A percentile compares a stretch with the other conserved stretches of the same genome.
phyloP scores from a whole-genome alignment of 208 protist species.

The Wallacemonas sp. region DNA sequence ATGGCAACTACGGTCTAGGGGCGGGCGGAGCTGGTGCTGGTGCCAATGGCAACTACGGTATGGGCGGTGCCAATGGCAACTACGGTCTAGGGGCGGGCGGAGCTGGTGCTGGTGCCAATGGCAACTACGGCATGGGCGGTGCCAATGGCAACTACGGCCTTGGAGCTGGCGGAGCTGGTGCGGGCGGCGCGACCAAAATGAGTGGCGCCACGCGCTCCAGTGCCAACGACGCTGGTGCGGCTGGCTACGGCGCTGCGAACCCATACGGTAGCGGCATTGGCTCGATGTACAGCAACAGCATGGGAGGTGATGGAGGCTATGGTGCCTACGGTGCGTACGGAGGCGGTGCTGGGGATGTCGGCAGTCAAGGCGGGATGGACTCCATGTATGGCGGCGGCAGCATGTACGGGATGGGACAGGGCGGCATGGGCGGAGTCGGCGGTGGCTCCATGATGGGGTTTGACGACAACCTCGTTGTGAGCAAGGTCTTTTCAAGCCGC shows the following conservation, averaged over 20 bases:
- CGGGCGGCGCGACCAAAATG: conserved; percentile 19
- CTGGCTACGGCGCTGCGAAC: conserved; percentile 3
- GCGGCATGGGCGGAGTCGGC: conserved; percentile 18
- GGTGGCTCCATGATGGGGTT: conserved; percentile 35
- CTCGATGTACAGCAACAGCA: conserved; percentile 18
- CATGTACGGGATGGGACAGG: conserved; percentile 41
- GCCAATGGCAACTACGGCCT: neutral
- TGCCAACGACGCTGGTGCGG: conserved; percentile 11
- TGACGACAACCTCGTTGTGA: conserved; percentile 52
- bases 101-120: neutral
- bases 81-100: neutral
- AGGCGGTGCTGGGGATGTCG: neutral
- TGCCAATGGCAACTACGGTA: neutral
- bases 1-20: neutral
- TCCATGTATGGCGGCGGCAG: conserved; percentile 45
- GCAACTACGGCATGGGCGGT: neutral
- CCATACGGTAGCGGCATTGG: conserved; percentile 23
- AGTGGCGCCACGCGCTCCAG: conserved; percentile 5
- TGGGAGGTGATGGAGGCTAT: conserved; percentile 6
- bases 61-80: conserved; percentile 1
- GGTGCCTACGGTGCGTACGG: conserved; percentile 25
- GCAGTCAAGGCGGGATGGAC: conserved; percentile 18
- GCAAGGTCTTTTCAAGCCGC: conserved; percentile 74
- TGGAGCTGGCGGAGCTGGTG: no score
- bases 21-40: neutral